Evolutionary conservation across 306 rosid species (phyloP).

Genomic region (Pachyrhizus erosus): DNA sequence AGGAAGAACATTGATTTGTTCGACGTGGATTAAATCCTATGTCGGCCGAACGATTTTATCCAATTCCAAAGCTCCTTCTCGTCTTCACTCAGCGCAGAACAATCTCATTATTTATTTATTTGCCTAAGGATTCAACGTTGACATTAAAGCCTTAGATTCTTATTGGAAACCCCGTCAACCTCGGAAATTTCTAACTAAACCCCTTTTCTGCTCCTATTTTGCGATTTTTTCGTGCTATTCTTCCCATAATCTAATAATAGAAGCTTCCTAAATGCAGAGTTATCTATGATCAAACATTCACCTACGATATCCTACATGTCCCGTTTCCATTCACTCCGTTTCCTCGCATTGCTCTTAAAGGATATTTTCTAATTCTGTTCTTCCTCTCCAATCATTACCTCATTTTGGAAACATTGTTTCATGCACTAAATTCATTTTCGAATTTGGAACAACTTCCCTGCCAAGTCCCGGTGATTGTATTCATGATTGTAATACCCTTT

Average conservation of each 20-base stretch:
- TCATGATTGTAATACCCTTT: neutral
- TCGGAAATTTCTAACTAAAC: conserved; percentile 53
- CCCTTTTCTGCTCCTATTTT: conserved; percentile 18
- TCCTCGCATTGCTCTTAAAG: neutral
- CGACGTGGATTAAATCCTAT: conserved; percentile 9
- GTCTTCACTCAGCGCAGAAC: neutral
- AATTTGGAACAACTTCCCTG: neutral
- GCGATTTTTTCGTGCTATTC: conserved; percentile 11
- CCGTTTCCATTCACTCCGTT: conserved; percentile 7
- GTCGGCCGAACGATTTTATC: neutral
- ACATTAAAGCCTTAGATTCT: conserved; percentile 34
- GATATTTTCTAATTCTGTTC: neutral
- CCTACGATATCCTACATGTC: neutral
- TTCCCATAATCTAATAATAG: conserved; percentile 31
- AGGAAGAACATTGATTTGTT: neutral
- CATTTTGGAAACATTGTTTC: too few species aligned
- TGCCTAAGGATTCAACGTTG: neutral
- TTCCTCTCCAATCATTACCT: neutral
- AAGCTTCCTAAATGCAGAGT: conserved; percentile 16
- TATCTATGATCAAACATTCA: neutral
- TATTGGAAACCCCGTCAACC: conserved; percentile 64
- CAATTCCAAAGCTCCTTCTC: conserved; percentile 1
- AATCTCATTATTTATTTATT: neutral
- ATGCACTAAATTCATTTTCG: neutral
- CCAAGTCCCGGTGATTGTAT: conserved; percentile 6